Percentiles rank a stretch among this genome's conserved stretches.
phyloP scores from a whole-genome alignment of 805 yeast genomes.

The Suhomyces xylopsoci region DNA sequence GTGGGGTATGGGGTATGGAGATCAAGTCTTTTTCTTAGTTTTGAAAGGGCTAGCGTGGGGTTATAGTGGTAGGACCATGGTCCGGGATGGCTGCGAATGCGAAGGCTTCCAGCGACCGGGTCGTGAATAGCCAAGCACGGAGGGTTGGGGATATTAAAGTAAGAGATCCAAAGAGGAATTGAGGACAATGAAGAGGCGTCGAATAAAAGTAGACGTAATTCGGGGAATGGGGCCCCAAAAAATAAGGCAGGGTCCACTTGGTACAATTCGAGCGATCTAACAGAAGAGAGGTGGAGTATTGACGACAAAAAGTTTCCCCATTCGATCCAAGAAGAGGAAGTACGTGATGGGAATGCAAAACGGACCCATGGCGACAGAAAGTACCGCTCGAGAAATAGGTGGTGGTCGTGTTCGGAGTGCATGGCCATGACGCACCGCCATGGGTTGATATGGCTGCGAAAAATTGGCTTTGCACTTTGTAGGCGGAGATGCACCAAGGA shows the following conservation, averaged over 20 bases:
- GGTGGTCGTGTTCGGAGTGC: background rate
- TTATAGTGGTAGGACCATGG: background rate
- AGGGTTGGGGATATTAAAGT: background rate
- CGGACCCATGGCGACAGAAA: background rate
- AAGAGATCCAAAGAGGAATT: background rate
- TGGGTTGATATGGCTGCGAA: slow-evolving; percentile 1
- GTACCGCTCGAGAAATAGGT: background rate
- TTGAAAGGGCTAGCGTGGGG: background rate
- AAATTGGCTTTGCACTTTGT: background rate
- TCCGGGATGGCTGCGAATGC: background rate
- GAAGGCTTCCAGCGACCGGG: background rate
- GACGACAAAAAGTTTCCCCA: background rate
- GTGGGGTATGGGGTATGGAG: no score
- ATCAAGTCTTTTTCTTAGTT: background rate
- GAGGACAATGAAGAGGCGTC: background rate
- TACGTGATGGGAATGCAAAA: background rate
- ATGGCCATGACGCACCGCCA: background rate
- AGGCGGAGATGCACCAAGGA: background rate
- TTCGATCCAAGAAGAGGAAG: background rate
- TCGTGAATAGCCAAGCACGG: background rate
- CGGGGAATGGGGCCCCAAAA: background rate
- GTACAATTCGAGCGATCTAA: background rate
- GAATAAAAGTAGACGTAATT: background rate
- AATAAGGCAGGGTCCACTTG: background rate
- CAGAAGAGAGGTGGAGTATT: background rate